A percentile compares a stretch with the other conserved stretches of the same genome.
Evolutionary conservation across 2,329 filamentous ascomycete genomes (phyloP).

Genomic region (Alternaria sp.): DNA sequence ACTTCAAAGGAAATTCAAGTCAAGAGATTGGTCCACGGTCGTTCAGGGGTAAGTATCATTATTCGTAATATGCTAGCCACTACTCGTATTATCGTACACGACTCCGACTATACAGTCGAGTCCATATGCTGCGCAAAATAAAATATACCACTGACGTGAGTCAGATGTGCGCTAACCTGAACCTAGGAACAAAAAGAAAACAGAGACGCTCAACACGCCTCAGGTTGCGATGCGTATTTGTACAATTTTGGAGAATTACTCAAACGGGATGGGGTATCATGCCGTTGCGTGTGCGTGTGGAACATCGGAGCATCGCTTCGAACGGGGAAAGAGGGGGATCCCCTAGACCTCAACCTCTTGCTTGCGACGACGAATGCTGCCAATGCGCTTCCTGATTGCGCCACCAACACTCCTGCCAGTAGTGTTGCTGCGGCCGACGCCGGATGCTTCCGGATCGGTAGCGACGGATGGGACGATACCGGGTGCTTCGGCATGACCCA

Average conservation of each 20-base stretch:
- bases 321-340: constrained; percentile 10
- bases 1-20: not conserved
- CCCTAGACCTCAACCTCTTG: constrained; percentile 36
- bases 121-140: not conserved
- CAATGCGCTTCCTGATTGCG: constrained; percentile 58
- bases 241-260: constrained; percentile 6
- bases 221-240: constrained; percentile 2
- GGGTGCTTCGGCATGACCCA: constrained; percentile 44
- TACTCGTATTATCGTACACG: constrained; percentile 1
- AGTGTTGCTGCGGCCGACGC: constrained; percentile 45
- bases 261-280: not conserved
- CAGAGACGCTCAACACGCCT: not conserved
- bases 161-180: not conserved
- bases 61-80: not conserved
- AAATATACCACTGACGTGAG: not conserved
- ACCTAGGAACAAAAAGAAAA: not conserved
- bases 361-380: constrained; percentile 53
- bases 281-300: not conserved
- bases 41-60: not conserved
- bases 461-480: constrained; percentile 31
- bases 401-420: constrained; percentile 49
- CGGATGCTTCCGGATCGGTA: constrained; percentile 39
- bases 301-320: not conserved
- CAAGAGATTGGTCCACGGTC: not conserved
- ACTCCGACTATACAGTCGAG: not conserved